Percentiles rank a stretch among this genome's conserved stretches.
Conservation (phyloP, 2,329 filamentous ascomycete species). For the Penicillium sp. region DNA sequence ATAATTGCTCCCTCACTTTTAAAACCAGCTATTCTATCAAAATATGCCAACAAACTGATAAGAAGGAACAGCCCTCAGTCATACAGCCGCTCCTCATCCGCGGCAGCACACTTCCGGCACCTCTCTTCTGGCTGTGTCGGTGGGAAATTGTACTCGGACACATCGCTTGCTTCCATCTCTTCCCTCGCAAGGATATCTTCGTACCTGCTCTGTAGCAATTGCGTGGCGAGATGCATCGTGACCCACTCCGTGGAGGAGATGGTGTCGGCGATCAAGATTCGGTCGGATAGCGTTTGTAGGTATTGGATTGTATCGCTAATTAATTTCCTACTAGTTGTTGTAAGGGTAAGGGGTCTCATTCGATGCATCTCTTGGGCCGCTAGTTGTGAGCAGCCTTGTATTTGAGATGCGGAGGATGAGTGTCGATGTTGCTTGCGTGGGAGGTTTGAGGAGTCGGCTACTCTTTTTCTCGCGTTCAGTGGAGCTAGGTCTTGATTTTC, state of each 20-base stretch:
- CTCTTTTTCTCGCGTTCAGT: too few species aligned
- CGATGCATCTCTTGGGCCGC: neutral
- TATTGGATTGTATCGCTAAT: neutral
- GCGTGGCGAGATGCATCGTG: neutral
- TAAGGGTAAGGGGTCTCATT: neutral
- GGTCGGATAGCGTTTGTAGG: neutral
- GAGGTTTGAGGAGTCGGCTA: too few species aligned
- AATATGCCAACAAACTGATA: neutral
- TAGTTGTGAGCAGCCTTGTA: too few species aligned
- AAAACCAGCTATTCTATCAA: neutral
- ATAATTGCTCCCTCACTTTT: neutral
- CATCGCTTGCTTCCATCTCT: neutral
- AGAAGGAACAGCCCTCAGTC: neutral
- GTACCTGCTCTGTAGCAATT: neutral
- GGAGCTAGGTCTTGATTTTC: too few species aligned
- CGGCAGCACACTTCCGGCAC: neutral
- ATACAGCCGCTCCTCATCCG: neutral
- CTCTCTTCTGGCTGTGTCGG: too few species aligned
- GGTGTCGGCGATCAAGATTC: neutral
- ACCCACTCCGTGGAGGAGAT: neutral
- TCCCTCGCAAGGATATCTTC: neutral
- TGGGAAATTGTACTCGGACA: too few species aligned
- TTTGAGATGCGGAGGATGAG: too few species aligned
- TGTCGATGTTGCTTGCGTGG: too few species aligned
- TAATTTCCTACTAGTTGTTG: too few species aligned